These are phyloP conservation scores for Ogataea wickerhamii DNA, from an alignment of 805 yeast species.

Conservation along the genomic window DNA sequence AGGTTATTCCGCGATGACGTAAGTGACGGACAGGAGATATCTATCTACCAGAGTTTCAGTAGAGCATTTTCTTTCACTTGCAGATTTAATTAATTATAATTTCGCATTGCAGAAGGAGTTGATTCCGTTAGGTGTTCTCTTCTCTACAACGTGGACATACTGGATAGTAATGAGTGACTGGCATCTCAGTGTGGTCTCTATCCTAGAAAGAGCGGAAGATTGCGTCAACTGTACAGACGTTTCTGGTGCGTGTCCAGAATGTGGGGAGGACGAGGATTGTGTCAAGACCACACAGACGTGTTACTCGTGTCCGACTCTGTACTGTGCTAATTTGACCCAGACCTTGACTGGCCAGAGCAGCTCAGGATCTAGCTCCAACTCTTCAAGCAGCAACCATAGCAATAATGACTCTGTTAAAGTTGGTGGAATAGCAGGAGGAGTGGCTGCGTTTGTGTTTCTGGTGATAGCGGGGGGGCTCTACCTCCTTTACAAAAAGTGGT, in stretches of 20 bases:
- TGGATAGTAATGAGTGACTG: not conserved
- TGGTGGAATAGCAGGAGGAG: slow-evolving; percentile 73
- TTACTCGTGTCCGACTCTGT: slow-evolving; percentile 49
- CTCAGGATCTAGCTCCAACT: slow-evolving; percentile 15
- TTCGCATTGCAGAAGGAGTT: too few relatives aligned
- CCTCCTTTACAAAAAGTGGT: slow-evolving; percentile 42
- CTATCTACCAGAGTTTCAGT: too few relatives aligned
- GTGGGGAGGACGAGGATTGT: slow-evolving; percentile 53
- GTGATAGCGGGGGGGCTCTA: slow-evolving; percentile 35
- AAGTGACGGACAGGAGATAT: too few relatives aligned
- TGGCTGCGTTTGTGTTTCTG: slow-evolving; percentile 54
- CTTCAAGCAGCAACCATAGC: slow-evolving; percentile 5
- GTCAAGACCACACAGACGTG: slow-evolving; percentile 55
- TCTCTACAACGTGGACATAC: too few relatives aligned
- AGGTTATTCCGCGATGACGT: too few relatives aligned
- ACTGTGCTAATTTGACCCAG: slow-evolving; percentile 39
- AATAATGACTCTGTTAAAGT: slow-evolving; percentile 26
- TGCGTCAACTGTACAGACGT: slow-evolving; percentile 32
- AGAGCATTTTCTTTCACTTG: too few relatives aligned
- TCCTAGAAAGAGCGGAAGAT: slow-evolving; percentile 4
- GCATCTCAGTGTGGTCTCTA: not conserved
- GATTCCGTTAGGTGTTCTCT: too few relatives aligned
- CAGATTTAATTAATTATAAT: too few relatives aligned
- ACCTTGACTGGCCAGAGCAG: slow-evolving; percentile 9
- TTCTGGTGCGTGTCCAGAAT: slow-evolving; percentile 49